Conservation (phyloP, 2,329 filamentous ascomycete genomes). For the Grosmannia serpens region DNA sequence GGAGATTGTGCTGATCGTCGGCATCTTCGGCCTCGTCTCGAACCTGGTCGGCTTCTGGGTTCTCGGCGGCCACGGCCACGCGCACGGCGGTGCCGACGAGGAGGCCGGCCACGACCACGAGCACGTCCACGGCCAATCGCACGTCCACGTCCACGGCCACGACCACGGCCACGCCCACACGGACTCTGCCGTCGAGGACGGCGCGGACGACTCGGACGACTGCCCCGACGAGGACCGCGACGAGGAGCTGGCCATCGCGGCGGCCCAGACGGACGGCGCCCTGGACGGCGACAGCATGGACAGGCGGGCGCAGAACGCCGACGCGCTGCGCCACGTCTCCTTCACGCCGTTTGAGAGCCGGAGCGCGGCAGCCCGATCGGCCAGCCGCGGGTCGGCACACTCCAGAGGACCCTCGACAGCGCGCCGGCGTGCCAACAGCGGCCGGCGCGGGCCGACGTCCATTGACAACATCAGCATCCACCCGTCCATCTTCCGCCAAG, state of each 20-base stretch:
- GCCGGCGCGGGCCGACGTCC: conserved; percentile 47
- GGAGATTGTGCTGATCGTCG: conserved; percentile 78
- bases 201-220: conserved; percentile 17
- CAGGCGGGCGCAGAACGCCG: conserved; percentile 19
- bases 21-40: conserved; percentile 71
- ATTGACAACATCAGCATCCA: conserved; percentile 72
- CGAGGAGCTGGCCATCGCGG: background rate
- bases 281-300: background rate
- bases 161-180: conserved; percentile 17
- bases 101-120: conserved; percentile 36
- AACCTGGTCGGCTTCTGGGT: conserved; percentile 84
- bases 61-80: conserved; percentile 87
- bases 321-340: conserved; percentile 27
- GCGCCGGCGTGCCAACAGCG: conserved; percentile 33
- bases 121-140: conserved; percentile 29
- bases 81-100: conserved; percentile 49
- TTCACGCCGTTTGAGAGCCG: conserved; percentile 20
- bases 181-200: conserved; percentile 37
- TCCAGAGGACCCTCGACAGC: conserved; percentile 11
- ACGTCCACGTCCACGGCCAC: conserved; percentile 21
- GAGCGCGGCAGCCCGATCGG: conserved; percentile 7
- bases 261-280: background rate
- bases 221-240: conserved; percentile 41
- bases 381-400: conserved; percentile 13
- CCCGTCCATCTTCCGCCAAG: conserved; percentile 80